Evolutionary conservation across 495 filamentous ascomycete species (phyloP).

Genomic region (Neurospora sp.): DNA sequence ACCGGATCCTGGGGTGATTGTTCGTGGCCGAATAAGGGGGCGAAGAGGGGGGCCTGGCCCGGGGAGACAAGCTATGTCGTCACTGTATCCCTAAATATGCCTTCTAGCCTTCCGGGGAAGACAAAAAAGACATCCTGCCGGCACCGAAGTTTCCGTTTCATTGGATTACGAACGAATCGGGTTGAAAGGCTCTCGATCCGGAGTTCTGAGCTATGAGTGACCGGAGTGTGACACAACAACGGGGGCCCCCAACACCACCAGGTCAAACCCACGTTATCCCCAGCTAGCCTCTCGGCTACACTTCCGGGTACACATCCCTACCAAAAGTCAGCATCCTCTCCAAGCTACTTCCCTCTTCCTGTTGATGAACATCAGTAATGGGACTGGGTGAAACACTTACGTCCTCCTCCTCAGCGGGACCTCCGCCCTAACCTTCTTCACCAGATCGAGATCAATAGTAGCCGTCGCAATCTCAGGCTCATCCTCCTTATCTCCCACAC

Average conservation of each 20-base stretch:
- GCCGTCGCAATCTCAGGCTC: slow-evolving; percentile 37
- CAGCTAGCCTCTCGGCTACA: slow-evolving; percentile 21
- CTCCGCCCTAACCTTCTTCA: slow-evolving; percentile 41
- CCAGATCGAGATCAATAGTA: slow-evolving; percentile 36
- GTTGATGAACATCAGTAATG: background rate
- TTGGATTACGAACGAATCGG: background rate
- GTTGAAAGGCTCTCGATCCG: background rate
- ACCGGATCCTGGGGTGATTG: background rate
- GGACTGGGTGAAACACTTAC: slow-evolving; percentile 19
- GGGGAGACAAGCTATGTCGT: background rate
- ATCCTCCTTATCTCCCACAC: slow-evolving; percentile 41
- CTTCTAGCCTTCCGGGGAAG: background rate
- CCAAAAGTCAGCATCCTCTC: background rate
- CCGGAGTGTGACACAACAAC: background rate
- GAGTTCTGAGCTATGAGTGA: background rate
- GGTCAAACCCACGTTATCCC: background rate
- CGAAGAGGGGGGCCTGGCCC: background rate
- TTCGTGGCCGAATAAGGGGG: background rate
- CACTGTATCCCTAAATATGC: background rate
- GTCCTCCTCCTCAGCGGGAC: slow-evolving; percentile 53
- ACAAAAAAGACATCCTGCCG: background rate
- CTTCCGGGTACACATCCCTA: slow-evolving; percentile 53
- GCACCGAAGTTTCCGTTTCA: background rate
- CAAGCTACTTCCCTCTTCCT: background rate
- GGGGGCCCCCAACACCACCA: background rate